These are phyloP conservation scores for Aquilaria sinensis DNA, from an alignment of 345 rosid species.

Conservation along the genomic window DNA sequence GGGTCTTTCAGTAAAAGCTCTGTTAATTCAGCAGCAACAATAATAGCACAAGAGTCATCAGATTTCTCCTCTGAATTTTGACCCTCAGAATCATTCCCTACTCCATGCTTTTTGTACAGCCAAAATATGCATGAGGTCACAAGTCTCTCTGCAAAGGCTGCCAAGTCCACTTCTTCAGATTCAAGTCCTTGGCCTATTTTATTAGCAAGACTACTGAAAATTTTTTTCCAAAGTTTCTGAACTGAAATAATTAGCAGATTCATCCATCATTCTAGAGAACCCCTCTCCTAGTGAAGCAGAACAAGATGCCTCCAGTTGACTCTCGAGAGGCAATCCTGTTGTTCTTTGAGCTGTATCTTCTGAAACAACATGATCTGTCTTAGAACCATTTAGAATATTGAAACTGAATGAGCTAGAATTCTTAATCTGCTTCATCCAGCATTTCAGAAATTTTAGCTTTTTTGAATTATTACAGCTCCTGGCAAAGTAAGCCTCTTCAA, in stretches of 20 bases:
- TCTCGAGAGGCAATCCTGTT: constrained; percentile 32
- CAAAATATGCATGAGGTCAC: constrained; percentile 56
- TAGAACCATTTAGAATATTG: constrained; percentile 18
- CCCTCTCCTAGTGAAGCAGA: constrained; percentile 60
- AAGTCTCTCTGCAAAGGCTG: constrained; percentile 72
- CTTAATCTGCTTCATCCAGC: constrained; percentile 82
- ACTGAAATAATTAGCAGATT: constrained; percentile 27
- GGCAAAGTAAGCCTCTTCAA: constrained; percentile 55
- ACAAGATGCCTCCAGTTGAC: constrained; percentile 42
- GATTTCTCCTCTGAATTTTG: constrained; percentile 26
- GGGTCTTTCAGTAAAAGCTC: constrained; percentile 67
- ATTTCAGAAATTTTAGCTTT: constrained; percentile 79
- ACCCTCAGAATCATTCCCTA: constrained; percentile 26
- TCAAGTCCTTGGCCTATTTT: constrained; percentile 72
- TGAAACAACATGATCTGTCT: constrained; percentile 22
- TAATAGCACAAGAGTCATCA: constrained; percentile 19
- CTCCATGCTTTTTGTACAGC: constrained; percentile 49
- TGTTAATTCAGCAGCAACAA: constrained; percentile 40
- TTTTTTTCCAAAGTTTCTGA: constrained; percentile 45
- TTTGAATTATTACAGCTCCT: constrained; percentile 48
- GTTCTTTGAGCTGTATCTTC: constrained; percentile 31
- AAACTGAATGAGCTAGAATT: constrained; percentile 33
- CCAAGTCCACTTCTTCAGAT: constrained; percentile 67
- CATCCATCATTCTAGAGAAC: constrained; percentile 49
- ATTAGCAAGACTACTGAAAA: constrained; percentile 44